Base-by-base conservation (phyloP, 306 rosid species). In the Rosa multiflora region DNA sequence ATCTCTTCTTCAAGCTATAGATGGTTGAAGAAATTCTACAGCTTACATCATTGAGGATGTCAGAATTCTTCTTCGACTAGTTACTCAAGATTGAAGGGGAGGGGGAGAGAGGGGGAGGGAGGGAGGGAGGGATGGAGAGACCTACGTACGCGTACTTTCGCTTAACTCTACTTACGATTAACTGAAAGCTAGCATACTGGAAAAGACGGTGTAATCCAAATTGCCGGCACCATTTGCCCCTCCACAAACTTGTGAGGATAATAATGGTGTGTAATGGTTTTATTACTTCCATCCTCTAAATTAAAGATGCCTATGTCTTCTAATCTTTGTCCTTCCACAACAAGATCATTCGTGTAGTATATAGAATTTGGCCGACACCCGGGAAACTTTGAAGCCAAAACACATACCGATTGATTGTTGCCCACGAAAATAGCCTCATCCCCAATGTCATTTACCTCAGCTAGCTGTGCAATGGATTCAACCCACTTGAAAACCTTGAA, bases 311-410 rank as follows among this genome's bases (percentile, higher is more conserved):
- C 70, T 10, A 26, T 11, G 35, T 61, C 67, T 4, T 61, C 17
- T 23, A 12, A 58, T 58, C 64, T 10, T 58, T 58, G 32, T 21
- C 4, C 32, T 18, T 5, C 23, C 23, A 1, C 13, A 20, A 7
- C 32, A 10, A 5, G 3, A 23, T 64, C 69, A 14, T 35, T 35
- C 1, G 69, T 64, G 44, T 32, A 64, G 44, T 14, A 64, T 12
- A 64, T 64, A 64, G n/a, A 64, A 35, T 64, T 64, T 32, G 69
- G 69, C 43, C 3, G 20, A 64, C 69, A 64, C 20, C n/a, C n/a
- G 10, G 44, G 69, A 35, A 64, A 64, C 43, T 64, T 64, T 64
- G 69, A 35, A 64, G 44, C 69, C 69, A 6, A 12, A 32, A 64
- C n/a, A 64, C 10, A 32, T 13, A 64, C 20, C 4, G 69, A 32